Evolutionary conservation across 2,329 filamentous ascomycete species (phyloP), one percentile per base, ranked within the genome.

Genomic region (Alternaria sp.): DNA sequence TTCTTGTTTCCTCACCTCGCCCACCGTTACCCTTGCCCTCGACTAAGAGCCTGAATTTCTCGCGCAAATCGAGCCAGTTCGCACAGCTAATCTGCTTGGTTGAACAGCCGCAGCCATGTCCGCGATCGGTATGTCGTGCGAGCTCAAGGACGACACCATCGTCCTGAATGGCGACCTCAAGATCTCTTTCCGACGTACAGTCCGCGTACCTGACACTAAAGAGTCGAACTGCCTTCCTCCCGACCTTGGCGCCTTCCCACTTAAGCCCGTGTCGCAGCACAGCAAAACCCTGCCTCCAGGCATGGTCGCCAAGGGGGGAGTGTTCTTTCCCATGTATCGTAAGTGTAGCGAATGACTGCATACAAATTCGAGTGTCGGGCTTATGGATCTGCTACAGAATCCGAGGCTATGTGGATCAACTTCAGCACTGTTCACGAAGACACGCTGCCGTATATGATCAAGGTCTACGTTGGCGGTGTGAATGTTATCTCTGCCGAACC

Each of bases 301-400:
- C 4, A 77, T 83, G 65, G 66, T 60, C 0, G 62, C 58, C 1
- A 81, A 82, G 58, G 79, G 79, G 3, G 81, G 82, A 1, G 46
- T 81, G 0, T 80, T 84, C 62, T 69, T 84, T 5, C 78, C 81
- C 0, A 83, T 84, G 74, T 78, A 82, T 23, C 78, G 74, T 88
- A 88, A 53, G 60, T 60, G 11, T 8, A 14, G 3, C 10, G 4
- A 23, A 23, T 8, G 3, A 7, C 17, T 31, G 11, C 23, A 21
- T 24, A 11, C 14, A 8, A 13, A 24, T 29, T 9, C 8, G 4
- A 17, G 11, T 6, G n/a, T 37, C 28, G 13, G 17, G 11, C 31
- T 42, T 14, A 31, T 24, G 4, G 2, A n/a, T n/a, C 13, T 40
- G 36, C 8, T 42, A 8, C 39, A 65, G 72, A 80, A 56, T 72